phyloP scores from a whole-genome alignment of 202 grass and related monocot species.

The Saccharum hybrid region DNA sequence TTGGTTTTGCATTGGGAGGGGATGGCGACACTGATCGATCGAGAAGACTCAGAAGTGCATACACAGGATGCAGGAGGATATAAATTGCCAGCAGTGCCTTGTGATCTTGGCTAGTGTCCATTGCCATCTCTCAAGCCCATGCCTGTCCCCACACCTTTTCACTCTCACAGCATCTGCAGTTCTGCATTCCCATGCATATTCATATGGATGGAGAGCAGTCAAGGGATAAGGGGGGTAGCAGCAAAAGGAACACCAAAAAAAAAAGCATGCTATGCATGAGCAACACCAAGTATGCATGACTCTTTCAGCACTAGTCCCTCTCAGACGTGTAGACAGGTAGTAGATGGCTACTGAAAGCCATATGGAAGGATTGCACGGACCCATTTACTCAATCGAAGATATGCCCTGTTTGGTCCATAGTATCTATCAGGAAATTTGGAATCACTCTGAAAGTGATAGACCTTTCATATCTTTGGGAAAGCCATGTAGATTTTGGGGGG shows the following conservation, averaged over 20 bases:
- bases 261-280: conserved; percentile 36
- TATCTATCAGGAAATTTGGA: neutral
- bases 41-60: conserved; percentile 4
- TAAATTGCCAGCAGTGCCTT: neutral
- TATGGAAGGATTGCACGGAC: conserved; percentile 24
- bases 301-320: conserved; percentile 33
- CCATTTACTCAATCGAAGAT: conserved; percentile 19
- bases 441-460: conserved; percentile 3
- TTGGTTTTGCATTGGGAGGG: neutral
- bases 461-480: neutral
- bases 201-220: conserved; percentile 2
- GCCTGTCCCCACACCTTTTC: conserved; percentile 21
- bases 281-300: neutral
- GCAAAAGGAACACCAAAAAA: conserved; percentile 14
- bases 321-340: conserved; percentile 24
- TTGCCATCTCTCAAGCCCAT: conserved; percentile 40
- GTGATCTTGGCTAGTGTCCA: conserved; percentile 39
- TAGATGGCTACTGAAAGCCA: conserved; percentile 28
- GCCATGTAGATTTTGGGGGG: neutral
- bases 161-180: conserved; percentile 41
- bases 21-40: neutral
- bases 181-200: conserved; percentile 25
- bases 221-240: conserved; percentile 23
- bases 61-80: neutral
- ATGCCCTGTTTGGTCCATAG: conserved; percentile 7